Evolutionary conservation across 441 rosid species (phyloP), one percentile per base, ranked within the genome.

Genomic region (Populus hybrid): DNA sequence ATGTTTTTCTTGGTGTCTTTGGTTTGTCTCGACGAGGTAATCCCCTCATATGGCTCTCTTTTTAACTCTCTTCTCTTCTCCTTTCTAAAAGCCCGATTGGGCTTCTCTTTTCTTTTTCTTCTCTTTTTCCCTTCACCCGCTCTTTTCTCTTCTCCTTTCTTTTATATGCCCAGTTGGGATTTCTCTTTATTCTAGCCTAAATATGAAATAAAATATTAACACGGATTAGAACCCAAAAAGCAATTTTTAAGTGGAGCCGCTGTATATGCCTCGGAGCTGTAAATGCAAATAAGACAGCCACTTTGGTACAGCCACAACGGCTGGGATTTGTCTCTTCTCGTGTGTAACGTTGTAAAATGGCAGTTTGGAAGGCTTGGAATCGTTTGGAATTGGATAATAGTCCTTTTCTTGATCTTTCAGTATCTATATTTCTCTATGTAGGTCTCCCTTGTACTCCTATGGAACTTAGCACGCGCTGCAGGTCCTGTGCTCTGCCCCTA

Each of bases 391-490:
- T 21, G 26, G 46, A 26, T 35, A 14, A 67, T 30, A 21, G 40
- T 9, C 23, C 23, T 23, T 35, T 21, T 63, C 23, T 40, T 26
- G 16, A 65, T 2, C 11, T 23, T 63, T 63, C 67, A 19, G 26
- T 63, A 1, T 64, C 67, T 12, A 26, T 26, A 9, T n/a, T 23
- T 64, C 67, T 23, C 24, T 23, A 26, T 9, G 36, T 19, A 3
- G 57, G 50, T 32, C 81, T 71, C 63, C 12, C 64, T 9, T 69
- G 23, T 4, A 42, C 50, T 42, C 57, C 76, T 35, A 42, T 19
- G 78, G 76, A 82, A 79, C 74, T 28, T 40, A 24, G 84, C 86
- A 84, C 74, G 89, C 89, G 67, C 64, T 59, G 82, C 80, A 80
- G 80, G 74, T 67, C 76, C 69, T 46, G 36, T 23, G 67, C 40